Evolutionary conservation across 306 rosid species (phyloP).

Genomic region (Rosa multiflora): DNA sequence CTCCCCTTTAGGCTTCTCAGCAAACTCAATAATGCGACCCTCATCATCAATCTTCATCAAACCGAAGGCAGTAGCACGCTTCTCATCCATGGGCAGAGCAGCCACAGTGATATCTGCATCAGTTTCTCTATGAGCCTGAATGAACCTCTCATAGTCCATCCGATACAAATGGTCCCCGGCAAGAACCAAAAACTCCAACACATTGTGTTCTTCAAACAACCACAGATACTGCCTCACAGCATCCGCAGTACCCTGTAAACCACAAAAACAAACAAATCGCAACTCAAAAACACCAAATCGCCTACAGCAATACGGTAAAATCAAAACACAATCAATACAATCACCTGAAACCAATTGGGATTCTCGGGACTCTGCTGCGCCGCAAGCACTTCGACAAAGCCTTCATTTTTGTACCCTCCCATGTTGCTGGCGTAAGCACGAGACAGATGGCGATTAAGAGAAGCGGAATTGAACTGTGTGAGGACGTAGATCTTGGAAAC

Average conservation of each 20-base stretch:
- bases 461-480: slow-evolving; percentile 96
- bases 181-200: slow-evolving; percentile 81
- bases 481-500: slow-evolving; percentile 92
- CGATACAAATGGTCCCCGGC: slow-evolving; percentile 96
- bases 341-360: slow-evolving; percentile 99
- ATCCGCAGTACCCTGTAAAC: slow-evolving; percentile 86
- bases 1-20: slow-evolving; percentile 97
- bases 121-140: slow-evolving; percentile 92
- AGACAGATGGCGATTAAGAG: slow-evolving; percentile 94
- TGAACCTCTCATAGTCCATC: slow-evolving; percentile 94
- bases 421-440: slow-evolving; percentile 95
- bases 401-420: slow-evolving; percentile 96
- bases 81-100: slow-evolving; percentile 96
- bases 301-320: background rate
- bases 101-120: slow-evolving; percentile 99
- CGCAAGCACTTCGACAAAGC: slow-evolving; percentile 97
- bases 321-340: background rate
- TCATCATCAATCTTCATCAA: slow-evolving; percentile 98
- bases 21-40: slow-evolving; percentile 87
- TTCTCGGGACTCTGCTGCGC: slow-evolving; percentile 99
- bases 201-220: slow-evolving; percentile 96
- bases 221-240: slow-evolving; percentile 96
- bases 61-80: slow-evolving; percentile 96
- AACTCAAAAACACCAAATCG: background rate
- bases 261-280: slow-evolving; percentile 1